These are phyloP conservation scores for Dactylellina haptotyla DNA, from an alignment of 2,329 filamentous ascomycete species.

Conservation along the genomic window DNA sequence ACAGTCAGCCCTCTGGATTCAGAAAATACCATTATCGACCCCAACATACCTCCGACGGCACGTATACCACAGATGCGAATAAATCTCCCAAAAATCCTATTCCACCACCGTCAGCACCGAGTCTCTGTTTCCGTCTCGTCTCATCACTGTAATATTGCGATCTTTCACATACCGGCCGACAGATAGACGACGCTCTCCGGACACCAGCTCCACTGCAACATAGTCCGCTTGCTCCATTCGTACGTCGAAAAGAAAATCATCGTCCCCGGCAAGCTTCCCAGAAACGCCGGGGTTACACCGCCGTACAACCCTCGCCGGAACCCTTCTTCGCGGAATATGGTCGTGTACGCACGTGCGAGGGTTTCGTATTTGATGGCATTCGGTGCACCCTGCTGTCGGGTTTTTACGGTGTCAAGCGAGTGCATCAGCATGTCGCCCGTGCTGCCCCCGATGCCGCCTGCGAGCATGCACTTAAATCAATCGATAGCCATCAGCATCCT, in stretches of 20 bases:
- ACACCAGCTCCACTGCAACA: constrained; percentile 81
- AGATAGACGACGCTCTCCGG: constrained; percentile 87
- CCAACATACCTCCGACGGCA: constrained; percentile 79
- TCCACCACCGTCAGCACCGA: constrained; percentile 17
- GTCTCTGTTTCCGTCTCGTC: background rate
- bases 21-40: background rate
- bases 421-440: constrained; percentile 99
- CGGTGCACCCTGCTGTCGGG: constrained; percentile 94
- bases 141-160: background rate
- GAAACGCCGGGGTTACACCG: constrained; percentile 88
- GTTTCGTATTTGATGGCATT: constrained; percentile 92
- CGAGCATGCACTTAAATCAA: constrained; percentile 84
- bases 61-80: constrained; percentile 90
- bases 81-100: constrained; percentile 87
- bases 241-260: constrained; percentile 96
- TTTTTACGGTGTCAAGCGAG: constrained; percentile 98
- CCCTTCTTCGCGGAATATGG: constrained; percentile 92
- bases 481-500: background rate
- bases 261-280: constrained; percentile 92
- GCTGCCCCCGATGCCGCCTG: constrained; percentile 89
- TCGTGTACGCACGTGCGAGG: constrained; percentile 88
- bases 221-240: constrained; percentile 88
- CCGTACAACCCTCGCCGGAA: constrained; percentile 86
- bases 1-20: background rate
- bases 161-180: constrained; percentile 72